Percentiles rank a stretch among this genome's conserved stretches.
phyloP scores from a whole-genome alignment of 2,329 filamentous ascomycete species.

The Ophiostoma ips region DNA sequence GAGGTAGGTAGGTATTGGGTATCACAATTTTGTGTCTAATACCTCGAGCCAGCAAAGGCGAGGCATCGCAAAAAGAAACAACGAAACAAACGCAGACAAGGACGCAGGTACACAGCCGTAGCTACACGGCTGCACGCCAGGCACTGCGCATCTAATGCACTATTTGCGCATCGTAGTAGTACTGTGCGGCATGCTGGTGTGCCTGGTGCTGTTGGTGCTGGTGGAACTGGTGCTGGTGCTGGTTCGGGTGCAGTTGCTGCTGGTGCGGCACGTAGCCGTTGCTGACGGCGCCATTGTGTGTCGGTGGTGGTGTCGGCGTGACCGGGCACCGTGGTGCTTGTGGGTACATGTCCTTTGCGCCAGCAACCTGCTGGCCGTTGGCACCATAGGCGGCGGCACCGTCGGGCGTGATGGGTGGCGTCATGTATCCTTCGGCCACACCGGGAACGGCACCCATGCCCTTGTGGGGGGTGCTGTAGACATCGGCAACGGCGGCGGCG shows the following conservation, averaged over 20 bases:
- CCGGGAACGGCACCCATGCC: slow-evolving; percentile 46
- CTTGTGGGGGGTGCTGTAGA: slow-evolving; percentile 71
- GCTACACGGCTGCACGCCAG: background rate
- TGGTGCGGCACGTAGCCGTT: slow-evolving; percentile 16
- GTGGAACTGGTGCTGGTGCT: slow-evolving; percentile 19
- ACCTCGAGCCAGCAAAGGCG: slow-evolving; percentile 8
- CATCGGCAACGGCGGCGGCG: slow-evolving; percentile 39
- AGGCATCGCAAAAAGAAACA: background rate
- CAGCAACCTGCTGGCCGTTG: slow-evolving; percentile 31
- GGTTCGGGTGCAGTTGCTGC: slow-evolving; percentile 21
- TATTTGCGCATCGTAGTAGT: slow-evolving; percentile 24
- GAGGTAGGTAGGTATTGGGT: slow-evolving; percentile 8
- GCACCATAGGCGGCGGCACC: slow-evolving; percentile 43
- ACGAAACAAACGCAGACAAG: background rate
- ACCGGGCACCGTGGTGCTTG: slow-evolving; percentile 44
- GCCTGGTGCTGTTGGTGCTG: slow-evolving; percentile 19
- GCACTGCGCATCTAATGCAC: slow-evolving; percentile 3
- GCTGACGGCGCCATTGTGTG: slow-evolving; percentile 22
- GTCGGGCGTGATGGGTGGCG: slow-evolving; percentile 75
- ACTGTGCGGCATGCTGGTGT: slow-evolving; percentile 29
- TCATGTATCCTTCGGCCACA: slow-evolving; percentile 63
- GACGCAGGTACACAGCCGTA: background rate
- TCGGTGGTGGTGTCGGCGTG: slow-evolving; percentile 47
- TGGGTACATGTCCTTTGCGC: slow-evolving; percentile 32
- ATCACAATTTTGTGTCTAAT: slow-evolving; percentile 11